Base-by-base conservation (phyloP, 2,329 filamentous ascomycete genomes). In the Epichloe uncinata region DNA sequence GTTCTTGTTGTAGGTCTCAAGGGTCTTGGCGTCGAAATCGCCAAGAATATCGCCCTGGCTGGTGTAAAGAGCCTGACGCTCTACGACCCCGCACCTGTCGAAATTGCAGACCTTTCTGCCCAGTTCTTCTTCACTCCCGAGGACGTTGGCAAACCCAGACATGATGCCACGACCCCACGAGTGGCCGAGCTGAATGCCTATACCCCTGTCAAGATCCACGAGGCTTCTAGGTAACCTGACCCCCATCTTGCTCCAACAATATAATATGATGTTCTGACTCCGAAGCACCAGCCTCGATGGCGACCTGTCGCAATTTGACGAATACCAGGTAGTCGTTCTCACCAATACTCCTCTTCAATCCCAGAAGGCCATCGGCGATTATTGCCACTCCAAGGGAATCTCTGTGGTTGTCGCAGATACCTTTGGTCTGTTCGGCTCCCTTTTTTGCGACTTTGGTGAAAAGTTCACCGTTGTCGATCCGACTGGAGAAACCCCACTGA, bases 401-500 rank as follows among this genome's bases (percentile, higher is more conserved):
- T 96, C 87, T 65, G 71, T 98, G 38, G 82, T 95, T 46, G 79
- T 88, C 50, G 81, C 87, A 6, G 90, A 96, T 62, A 95, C 87
- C 0, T 96, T 87, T 61, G 93, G 93, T 56, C 77, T 98, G 34
- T 98, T 98, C 63, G 93, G 93, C 46, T 87, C 84, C 56, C 85
- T 98, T 98, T 98, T 98, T 72, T 96, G 90, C 61, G 93, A 98
- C 63, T 98, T 98, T 63, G 93, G 93, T 58, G 82, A 91, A 62
- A 87, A 93, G 61, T 98, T 98, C 67, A 88, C 87, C 5, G 81
- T 93, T 50, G 83, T 88, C 56, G 93, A 98, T 62, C 73, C 89
- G 4, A 97, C 86, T 15, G 93, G 93, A 59, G 93, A 98, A 70
- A 87, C 87, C 54, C 85, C 87, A 5, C 73, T 87, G 34, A 88